These are phyloP conservation scores for Obelidium mucronatum DNA, from an alignment of 192 early-diverging fungal species.

Conservation along the genomic window DNA sequence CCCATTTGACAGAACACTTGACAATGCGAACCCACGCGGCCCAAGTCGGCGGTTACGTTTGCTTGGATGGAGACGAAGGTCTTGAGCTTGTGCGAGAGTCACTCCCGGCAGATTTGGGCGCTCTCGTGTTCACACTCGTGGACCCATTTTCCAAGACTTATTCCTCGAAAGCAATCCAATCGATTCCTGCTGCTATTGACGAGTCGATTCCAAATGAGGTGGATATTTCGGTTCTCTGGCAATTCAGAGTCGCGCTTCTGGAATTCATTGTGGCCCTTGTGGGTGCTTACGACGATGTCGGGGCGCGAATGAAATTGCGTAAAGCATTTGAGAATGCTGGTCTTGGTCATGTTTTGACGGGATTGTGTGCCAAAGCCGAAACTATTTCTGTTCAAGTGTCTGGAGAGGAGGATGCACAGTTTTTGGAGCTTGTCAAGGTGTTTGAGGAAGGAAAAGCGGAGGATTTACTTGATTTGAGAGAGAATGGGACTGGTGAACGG, in stretches of 20 bases:
- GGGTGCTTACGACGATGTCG: conserved; percentile 34
- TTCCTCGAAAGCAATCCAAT: not conserved
- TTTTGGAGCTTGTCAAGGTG: conserved; percentile 39
- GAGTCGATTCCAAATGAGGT: not conserved
- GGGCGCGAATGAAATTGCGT: conserved; percentile 38
- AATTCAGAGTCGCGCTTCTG: conserved; percentile 39
- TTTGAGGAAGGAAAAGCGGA: conserved; percentile 45
- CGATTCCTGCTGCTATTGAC: not conserved
- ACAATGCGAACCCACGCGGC: conserved; percentile 16
- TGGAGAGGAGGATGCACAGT: conserved; percentile 24
- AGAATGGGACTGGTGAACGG: conserved; percentile 18
- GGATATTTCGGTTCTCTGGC: conserved; percentile 30
- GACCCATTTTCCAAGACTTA: not conserved
- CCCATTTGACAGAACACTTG: not conserved
- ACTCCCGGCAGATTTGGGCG: not conserved
- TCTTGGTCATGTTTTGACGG: conserved; percentile 4
- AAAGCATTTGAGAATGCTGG: conserved; percentile 40
- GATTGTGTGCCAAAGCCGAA: not conserved
- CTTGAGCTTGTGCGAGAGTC: not conserved
- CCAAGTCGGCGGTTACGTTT: conserved; percentile 9
- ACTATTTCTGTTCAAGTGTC: not conserved
- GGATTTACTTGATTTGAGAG: conserved; percentile 43
- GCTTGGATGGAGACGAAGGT: conserved; percentile 11
- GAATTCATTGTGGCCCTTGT: conserved; percentile 41
- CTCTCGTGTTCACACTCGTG: not conserved